Evolutionary conservation across 2,329 filamentous ascomycete species (phyloP), one percentile per base, ranked within the genome.

Genomic region (Gyromitra esculenta): DNA sequence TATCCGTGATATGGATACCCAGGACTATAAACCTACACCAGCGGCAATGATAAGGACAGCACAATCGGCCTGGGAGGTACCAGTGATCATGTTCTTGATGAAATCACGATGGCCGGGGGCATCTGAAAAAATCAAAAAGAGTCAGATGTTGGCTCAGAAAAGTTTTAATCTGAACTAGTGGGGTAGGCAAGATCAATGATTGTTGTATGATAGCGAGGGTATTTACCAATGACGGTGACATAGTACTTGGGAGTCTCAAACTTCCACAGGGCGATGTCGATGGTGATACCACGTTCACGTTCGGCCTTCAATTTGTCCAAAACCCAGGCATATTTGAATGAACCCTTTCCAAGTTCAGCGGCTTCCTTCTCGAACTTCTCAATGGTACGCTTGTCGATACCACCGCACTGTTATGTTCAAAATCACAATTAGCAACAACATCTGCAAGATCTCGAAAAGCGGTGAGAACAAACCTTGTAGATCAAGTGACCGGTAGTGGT

Each of bases 71-170:
- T 98, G 96, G 87, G 96, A 99, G 85, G 96, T 98, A 94, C 96
- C 96, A 92, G 96, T 98, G 87, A 99, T 99, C 96, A 99, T 99
- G 94, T 98, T 99, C 95, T 99, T 99, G 93, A 99, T 98, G 91
- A 98, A 99, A 86, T 99, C 96, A 96, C 96, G 95, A 89, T 99
- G 96, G 88, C 96, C 96, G 85, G 96, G 96, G 87, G 96, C 96
- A 85, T 99, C 93, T 92, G 82, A 18, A 11, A 71, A 45, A 39
- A 31, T 31, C 25, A 6, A 74, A 75, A 52, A 48, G 60, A 45
- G 13, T 7, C 9, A 50, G 54, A 65, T 62, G 78, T 74, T 56
- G 65, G 60, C 65, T 39, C 48, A 39, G 11, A 41, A n/a, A 13
- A 45, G 13, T 25, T 1, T 69, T 71, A 35, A 79, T 69, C 25